These are phyloP conservation scores for Pleoardoris graminearum DNA, from an alignment of 2,329 filamentous ascomycete species.

Conservation along the genomic window DNA sequence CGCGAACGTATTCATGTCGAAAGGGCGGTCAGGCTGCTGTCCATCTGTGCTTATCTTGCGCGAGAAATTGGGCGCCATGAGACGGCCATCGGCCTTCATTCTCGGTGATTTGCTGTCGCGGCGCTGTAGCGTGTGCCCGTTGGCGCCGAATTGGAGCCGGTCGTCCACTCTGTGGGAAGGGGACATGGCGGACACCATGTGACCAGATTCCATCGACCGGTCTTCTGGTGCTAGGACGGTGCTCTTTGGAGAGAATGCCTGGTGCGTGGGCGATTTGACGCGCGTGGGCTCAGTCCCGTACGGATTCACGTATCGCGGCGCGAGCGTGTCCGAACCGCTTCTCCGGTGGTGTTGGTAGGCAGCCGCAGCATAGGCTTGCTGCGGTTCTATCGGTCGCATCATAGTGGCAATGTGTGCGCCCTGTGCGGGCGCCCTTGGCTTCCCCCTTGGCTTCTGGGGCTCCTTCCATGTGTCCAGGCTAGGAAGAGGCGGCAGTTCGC, in stretches of 20 bases:
- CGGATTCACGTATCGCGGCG: conserved; percentile 26
- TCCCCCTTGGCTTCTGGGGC: conserved; percentile 18
- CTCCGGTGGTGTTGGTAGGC: conserved; percentile 31
- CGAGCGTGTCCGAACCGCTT: conserved; percentile 36
- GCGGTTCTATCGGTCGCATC: conserved; percentile 39
- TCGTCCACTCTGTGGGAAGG: conserved; percentile 24
- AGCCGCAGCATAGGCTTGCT: conserved; percentile 34
- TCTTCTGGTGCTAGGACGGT: conserved; percentile 1
- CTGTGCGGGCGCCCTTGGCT: conserved; percentile 19
- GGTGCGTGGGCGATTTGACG: conserved; percentile 18
- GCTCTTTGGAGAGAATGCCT: conserved; percentile 12
- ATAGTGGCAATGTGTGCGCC: conserved; percentile 40
- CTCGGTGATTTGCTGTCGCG: conserved; percentile 17
- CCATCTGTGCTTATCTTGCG: conserved; percentile 39
- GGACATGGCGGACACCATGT: conserved; percentile 33
- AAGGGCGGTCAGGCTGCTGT: conserved; percentile 4
- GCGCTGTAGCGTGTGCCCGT: conserved; percentile 22
- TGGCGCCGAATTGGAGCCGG: conserved; percentile 18
- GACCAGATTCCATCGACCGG: conserved; percentile 19
- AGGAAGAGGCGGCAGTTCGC: conserved; percentile 53
- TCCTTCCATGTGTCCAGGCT: conserved; percentile 49
- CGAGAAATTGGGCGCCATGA: conserved; percentile 32
- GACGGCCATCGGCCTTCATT: conserved; percentile 27
- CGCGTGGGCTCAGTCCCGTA: conserved; percentile 17
- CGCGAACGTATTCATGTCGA: conserved; percentile 6